Conservation (phyloP, 768 basidiomycete genomes). For the Lactarius psammicola region DNA sequence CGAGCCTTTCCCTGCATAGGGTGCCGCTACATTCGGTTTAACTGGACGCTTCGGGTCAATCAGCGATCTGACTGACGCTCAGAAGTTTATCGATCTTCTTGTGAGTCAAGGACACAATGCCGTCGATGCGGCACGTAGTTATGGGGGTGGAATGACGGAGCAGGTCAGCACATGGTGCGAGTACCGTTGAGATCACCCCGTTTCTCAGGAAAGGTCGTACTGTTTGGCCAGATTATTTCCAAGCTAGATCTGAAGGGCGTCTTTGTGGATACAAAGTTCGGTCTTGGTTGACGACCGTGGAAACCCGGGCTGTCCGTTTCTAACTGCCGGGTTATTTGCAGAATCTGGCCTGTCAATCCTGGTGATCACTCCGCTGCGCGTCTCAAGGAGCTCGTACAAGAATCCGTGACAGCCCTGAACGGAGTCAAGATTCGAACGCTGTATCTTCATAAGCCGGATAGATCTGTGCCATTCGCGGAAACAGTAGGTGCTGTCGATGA, state of each 20-base stretch:
- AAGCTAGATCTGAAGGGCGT: constrained; percentile 34
- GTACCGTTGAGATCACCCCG: background rate
- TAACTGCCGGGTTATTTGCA: background rate
- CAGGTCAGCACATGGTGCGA: constrained; percentile 23
- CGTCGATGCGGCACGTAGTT: constrained; percentile 23
- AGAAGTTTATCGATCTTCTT: constrained; percentile 31
- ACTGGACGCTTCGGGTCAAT: constrained; percentile 19
- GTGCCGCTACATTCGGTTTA: constrained; percentile 28
- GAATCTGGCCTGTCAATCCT: constrained; percentile 16
- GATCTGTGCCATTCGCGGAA: constrained; percentile 27
- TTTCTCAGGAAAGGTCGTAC: background rate
- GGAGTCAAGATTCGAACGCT: constrained; percentile 7
- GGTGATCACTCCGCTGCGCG: constrained; percentile 10
- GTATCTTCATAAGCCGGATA: constrained; percentile 36
- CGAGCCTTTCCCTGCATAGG: constrained; percentile 12
- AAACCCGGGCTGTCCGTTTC: background rate
- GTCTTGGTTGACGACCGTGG: constrained; percentile 10
- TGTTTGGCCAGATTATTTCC: constrained; percentile 9
- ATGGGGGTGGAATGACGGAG: constrained; percentile 30
- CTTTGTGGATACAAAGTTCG: constrained; percentile 43
- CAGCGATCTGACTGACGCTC: constrained; percentile 25
- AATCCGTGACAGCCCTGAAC: constrained; percentile 1
- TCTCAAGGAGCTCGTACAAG: constrained; percentile 12
- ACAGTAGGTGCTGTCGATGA: constrained; percentile 33
- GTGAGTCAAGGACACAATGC: constrained; percentile 24